phyloP scores from a whole-genome alignment of 495 filamentous ascomycete species.

The Hyaloscypha variabilis region DNA sequence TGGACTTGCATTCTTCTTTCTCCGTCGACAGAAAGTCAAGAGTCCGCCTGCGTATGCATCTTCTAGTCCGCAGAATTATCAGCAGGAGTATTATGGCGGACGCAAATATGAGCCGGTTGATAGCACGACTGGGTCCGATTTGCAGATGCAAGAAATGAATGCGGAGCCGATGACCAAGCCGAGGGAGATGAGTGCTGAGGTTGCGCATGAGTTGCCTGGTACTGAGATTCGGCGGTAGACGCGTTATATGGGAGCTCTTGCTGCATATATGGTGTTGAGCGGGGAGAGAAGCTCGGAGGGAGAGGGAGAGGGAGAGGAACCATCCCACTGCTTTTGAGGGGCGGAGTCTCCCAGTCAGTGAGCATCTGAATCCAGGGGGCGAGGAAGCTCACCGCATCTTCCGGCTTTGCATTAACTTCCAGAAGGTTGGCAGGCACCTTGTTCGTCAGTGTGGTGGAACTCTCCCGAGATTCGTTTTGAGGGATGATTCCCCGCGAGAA shows the following conservation, averaged over 20 bases:
- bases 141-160: conserved; percentile 1
- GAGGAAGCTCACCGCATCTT: too few species aligned
- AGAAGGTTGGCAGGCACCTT: too few species aligned
- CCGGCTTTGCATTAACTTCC: too few species aligned
- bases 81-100: not conserved
- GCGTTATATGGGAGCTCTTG: not conserved
- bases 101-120: not conserved
- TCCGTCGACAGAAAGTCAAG: not conserved
- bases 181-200: not conserved
- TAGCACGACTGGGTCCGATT: not conserved
- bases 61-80: not conserved
- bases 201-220: not conserved
- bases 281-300: too few species aligned
- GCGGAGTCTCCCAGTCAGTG: too few species aligned
- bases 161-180: not conserved
- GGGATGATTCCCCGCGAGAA: too few species aligned
- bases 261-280: not conserved
- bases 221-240: not conserved
- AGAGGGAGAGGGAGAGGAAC: too few species aligned
- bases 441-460: too few species aligned
- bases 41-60: not conserved
- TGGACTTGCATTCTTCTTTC: not conserved
- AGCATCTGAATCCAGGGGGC: too few species aligned
- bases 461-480: too few species aligned
- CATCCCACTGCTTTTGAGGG: too few species aligned